Evolutionary conservation across 805 yeast genomes (phyloP).

Genomic region (Pichia eremophila): DNA sequence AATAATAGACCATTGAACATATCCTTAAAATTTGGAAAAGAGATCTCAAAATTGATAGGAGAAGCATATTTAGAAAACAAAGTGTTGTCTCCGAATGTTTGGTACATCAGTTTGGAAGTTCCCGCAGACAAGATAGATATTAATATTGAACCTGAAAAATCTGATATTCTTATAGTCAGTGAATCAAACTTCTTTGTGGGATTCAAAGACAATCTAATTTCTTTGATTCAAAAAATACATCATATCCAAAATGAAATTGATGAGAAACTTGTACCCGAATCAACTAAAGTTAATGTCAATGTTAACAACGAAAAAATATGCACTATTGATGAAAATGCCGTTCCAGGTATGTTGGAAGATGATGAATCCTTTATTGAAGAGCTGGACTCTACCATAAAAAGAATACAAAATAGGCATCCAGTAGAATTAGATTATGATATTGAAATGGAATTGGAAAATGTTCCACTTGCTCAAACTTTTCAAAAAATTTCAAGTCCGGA

Average conservation of each 20-base stretch:
- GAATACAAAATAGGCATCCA: neutral
- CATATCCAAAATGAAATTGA: neutral
- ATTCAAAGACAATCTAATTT: conserved; percentile 8
- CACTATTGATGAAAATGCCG: too few relatives aligned
- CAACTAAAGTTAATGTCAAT: too few relatives aligned
- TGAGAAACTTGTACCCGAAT: neutral
- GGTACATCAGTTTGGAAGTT: conserved; percentile 28
- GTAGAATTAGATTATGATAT: neutral
- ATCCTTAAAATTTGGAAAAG: conserved; percentile 24
- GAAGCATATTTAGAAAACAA: conserved; percentile 17
- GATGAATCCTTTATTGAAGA: conserved; percentile 2
- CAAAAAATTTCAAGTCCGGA: too few relatives aligned
- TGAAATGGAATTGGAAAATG: too few relatives aligned
- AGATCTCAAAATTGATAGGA: conserved; percentile 17
- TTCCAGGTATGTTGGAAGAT: neutral
- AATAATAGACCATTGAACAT: conserved; percentile 26
- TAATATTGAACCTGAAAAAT: conserved; percentile 37
- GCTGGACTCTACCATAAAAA: neutral
- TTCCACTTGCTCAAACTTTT: too few relatives aligned
- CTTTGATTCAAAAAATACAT: conserved; percentile 5
- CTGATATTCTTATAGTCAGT: conserved; percentile 28
- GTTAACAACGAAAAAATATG: too few relatives aligned
- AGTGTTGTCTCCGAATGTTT: conserved; percentile 24
- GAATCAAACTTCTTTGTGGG: conserved; percentile 14
- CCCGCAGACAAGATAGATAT: conserved; percentile 24